Evolutionary conservation across 257 asterid species (phyloP), one percentile per base, ranked within the genome.

Genomic region (Craterostigma plantagineum): DNA sequence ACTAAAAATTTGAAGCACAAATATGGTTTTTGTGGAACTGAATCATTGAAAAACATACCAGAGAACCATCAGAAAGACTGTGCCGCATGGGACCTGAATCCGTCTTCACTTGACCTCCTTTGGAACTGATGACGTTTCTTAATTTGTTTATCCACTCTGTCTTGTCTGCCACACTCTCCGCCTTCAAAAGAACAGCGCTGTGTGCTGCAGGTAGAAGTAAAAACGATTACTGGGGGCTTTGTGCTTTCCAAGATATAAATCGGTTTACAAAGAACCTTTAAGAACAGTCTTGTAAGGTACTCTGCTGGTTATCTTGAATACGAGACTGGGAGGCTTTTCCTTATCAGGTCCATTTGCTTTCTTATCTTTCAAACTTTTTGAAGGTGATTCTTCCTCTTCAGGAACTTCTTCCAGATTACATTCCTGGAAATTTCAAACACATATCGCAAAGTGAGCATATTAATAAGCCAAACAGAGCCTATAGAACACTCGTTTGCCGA

Each of bases 281-380:
- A 87, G 76, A 64, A 87, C 90, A 36, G 97, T 87, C 63, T 87
- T 87, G 52, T 87, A 87, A n/a, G 71, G 92, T 52, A 87, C 92
- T 64, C 80, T 73, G 75, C 75, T 81, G 7, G 90, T 76, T 51
- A 87, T 48, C 62, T 79, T 81, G 73, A 87, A 87, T 14, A 64
- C 53, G 56, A 87, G 94, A 70, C 72, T 79, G 46, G 90, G 92
- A 56, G 59, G 27, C 72, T 87, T 87, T 36, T 38, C 72, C 9
- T 59, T 63, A 63, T 86, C 97, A 11, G 97, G 81, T 40, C 74
- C 91, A 53, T 76, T 87, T 46, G 90, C 87, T 50, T 87, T 87
- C 69, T 81, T 87, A 56, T 79, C 93, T 77, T 81, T 86, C 46
- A 92, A 84, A 62, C 92, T 80, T 65, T 82, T 87, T 52, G 81